A percentile compares a stretch with the other conserved stretches of the same genome.
These are phyloP conservation scores for Neonectria faginata DNA, from an alignment of 2,329 filamentous ascomycete genomes.

Conservation along the genomic window DNA sequence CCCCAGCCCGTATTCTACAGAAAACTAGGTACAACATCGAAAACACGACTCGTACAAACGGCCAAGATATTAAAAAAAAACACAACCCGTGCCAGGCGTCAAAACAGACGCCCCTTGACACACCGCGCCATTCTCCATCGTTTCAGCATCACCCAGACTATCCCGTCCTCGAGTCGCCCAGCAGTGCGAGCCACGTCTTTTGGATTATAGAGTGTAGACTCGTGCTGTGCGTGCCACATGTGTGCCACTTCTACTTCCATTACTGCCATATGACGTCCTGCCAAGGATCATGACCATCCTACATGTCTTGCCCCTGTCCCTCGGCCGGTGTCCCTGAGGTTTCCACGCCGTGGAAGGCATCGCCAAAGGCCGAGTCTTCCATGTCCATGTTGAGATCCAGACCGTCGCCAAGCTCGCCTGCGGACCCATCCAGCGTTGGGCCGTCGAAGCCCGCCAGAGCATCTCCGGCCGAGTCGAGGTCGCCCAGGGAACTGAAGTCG, in stretches of 20 bases:
- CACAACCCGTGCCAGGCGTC: conserved; percentile 24
- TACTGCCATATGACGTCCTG: conserved; percentile 12
- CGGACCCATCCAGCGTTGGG: conserved; percentile 60
- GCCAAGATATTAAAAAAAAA: conserved; percentile 19
- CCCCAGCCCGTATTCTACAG: conserved; percentile 25
- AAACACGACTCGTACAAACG: conserved; percentile 31
- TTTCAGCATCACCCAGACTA: conserved; percentile 33
- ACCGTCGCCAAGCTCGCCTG: conserved; percentile 64
- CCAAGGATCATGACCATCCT: conserved; percentile 22
- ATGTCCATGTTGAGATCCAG: conserved; percentile 74
- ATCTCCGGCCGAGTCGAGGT: conserved; percentile 78
- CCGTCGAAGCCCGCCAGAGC: conserved; percentile 75
- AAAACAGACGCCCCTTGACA: conserved; percentile 31
- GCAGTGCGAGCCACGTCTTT: conserved; percentile 1
- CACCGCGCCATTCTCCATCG: conserved; percentile 44
- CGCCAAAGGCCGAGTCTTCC: conserved; percentile 85
- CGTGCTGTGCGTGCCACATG: conserved; percentile 1
- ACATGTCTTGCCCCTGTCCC: conserved; percentile 51
- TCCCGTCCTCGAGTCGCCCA: conserved; percentile 19
- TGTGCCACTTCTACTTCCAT: conserved; percentile 11
- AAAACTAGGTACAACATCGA: conserved; percentile 27
- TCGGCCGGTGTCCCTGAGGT: conserved; percentile 53
- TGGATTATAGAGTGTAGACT: conserved; percentile 11
- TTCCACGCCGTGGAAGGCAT: conserved; percentile 79
- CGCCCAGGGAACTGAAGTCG: conserved; percentile 73